phyloP scores from a whole-genome alignment of 805 yeast species.

The Sugiyamaella marilandica region DNA sequence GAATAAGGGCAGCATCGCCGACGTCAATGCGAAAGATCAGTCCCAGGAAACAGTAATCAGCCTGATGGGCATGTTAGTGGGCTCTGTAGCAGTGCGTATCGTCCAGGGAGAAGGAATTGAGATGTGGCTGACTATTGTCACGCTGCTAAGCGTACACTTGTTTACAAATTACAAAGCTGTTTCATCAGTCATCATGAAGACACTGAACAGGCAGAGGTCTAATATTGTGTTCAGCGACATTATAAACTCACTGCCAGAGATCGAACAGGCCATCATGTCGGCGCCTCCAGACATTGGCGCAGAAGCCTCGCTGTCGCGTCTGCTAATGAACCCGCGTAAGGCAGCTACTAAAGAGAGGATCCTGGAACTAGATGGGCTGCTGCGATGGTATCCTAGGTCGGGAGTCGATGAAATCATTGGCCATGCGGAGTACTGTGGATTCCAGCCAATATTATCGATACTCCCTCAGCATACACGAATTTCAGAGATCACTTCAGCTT shows the following conservation, averaged over 20 bases:
- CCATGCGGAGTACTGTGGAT: slow-evolving; percentile 23
- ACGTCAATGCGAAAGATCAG: slow-evolving; percentile 36
- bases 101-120: slow-evolving; percentile 25
- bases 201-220: slow-evolving; percentile 33
- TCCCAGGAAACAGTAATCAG: slow-evolving; percentile 36
- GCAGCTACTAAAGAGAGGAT: slow-evolving; percentile 26
- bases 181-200: slow-evolving; percentile 27
- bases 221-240: slow-evolving; percentile 30
- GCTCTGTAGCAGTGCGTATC: slow-evolving; percentile 29
- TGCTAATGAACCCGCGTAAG: slow-evolving; percentile 24
- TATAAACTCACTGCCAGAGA: slow-evolving; percentile 18
- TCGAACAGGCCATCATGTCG: slow-evolving; percentile 13
- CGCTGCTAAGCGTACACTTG: slow-evolving; percentile 29
- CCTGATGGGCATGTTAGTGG: slow-evolving; percentile 34
- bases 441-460: slow-evolving; percentile 19
- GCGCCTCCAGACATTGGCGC: slow-evolving; percentile 3
- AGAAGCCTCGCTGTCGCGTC: slow-evolving; percentile 16
- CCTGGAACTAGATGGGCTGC: slow-evolving; percentile 29
- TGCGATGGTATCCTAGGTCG: slow-evolving; percentile 24
- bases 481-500: slow-evolving; percentile 13
- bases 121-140: slow-evolving; percentile 27
- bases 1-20: slow-evolving; percentile 32
- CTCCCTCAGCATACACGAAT: slow-evolving; percentile 13
- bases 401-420: slow-evolving; percentile 25
- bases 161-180: slow-evolving; percentile 35